Evolutionary conservation across 163 green algal genomes (phyloP).

Genomic region (Chloromonas sp.): DNA sequence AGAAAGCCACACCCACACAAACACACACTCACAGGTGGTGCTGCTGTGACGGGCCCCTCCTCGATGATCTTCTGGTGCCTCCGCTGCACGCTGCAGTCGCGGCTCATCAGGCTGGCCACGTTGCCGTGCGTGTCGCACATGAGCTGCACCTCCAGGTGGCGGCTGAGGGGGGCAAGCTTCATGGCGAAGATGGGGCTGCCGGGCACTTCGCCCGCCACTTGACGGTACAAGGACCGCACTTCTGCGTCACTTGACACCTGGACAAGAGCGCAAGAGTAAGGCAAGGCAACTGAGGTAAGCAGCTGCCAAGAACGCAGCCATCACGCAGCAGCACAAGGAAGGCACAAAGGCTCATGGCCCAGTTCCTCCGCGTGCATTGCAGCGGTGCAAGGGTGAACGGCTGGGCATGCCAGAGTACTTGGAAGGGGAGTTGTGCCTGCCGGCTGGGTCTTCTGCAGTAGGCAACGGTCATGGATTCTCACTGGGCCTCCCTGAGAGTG

Average conservation of each 20-base stretch:
- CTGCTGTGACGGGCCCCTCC: constrained; percentile 82
- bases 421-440: too few species aligned
- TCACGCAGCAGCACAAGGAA: too few species aligned
- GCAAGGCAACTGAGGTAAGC: not conserved
- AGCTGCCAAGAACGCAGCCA: not conserved
- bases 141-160: constrained; percentile 79
- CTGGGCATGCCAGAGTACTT: too few species aligned
- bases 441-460: too few species aligned
- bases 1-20: not conserved
- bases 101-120: constrained; percentile 43
- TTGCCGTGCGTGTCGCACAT: constrained; percentile 81
- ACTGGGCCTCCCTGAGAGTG: too few species aligned
- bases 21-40: constrained; percentile 13
- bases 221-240: constrained; percentile 72
- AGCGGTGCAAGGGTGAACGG: too few species aligned
- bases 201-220: constrained; percentile 90
- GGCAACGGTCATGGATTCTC: too few species aligned
- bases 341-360: too few species aligned
- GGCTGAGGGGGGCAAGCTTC: constrained; percentile 75
- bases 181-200: constrained; percentile 97
- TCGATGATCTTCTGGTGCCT: constrained; percentile 99
- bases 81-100: constrained; percentile 93
- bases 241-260: constrained; percentile 81
- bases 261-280: not conserved
- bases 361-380: too few species aligned